Conservation (phyloP, 768 basidiomycete genomes). For the Lepiota brunneoincarnata region DNA sequence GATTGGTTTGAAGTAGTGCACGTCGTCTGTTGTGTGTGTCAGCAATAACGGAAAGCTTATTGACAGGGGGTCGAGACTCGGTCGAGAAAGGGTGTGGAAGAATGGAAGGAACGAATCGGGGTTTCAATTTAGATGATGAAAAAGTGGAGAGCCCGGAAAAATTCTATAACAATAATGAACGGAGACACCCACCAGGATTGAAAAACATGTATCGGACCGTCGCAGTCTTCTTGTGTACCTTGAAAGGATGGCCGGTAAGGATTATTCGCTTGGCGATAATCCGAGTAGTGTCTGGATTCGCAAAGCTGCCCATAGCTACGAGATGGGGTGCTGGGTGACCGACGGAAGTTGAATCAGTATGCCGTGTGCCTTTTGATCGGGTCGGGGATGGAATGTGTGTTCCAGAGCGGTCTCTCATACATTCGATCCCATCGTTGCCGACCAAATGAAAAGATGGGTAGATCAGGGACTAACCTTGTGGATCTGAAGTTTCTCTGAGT, state of each 20-base stretch:
- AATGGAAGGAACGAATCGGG: constrained; percentile 7
- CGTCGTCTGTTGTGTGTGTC: constrained; percentile 55
- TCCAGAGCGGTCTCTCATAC: background rate
- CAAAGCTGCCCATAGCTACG: constrained; percentile 86
- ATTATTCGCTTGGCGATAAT: constrained; percentile 93
- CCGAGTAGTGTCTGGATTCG: constrained; percentile 87
- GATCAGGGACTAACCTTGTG: constrained; percentile 49
- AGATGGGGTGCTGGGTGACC: constrained; percentile 62
- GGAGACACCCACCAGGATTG: constrained; percentile 59
- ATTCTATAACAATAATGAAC: constrained; percentile 3
- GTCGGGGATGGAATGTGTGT: background rate
- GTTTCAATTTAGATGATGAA: too few relatives aligned
- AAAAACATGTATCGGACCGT: constrained; percentile 99
- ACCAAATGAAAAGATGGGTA: background rate
- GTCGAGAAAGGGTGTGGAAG: background rate
- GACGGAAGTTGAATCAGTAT: constrained; percentile 6
- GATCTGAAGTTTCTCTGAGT: constrained; percentile 64
- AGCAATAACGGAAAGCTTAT: background rate
- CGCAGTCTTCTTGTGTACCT: constrained; percentile 94
- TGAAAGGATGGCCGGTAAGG: constrained; percentile 94
- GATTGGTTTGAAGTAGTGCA: constrained; percentile 90
- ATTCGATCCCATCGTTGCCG: background rate
- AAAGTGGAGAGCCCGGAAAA: too few relatives aligned
- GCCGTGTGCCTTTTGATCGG: background rate
- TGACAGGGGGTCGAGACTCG: background rate